phyloP scores from a whole-genome alignment of 1,284 basidiomycete species.

The Lignosus rhinocerotis region DNA sequence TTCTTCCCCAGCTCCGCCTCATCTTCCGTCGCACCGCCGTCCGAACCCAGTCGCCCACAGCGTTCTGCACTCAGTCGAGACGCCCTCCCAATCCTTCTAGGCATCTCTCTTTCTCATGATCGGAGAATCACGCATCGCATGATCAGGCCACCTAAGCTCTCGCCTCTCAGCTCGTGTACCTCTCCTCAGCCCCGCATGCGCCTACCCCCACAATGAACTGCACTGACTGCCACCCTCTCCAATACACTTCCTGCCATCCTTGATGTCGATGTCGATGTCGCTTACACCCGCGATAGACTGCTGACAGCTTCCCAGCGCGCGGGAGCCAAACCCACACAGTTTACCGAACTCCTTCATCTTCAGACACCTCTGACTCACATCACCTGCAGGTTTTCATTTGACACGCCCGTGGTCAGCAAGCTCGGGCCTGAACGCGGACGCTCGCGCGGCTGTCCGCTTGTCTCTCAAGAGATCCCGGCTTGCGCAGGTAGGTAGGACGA shows the following conservation, averaged over 20 bases:
- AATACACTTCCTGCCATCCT: not conserved
- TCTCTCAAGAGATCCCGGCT: constrained; percentile 10
- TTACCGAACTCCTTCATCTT: constrained; percentile 12
- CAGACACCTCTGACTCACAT: constrained; percentile 15
- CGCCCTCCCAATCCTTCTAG: constrained; percentile 18
- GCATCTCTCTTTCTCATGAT: constrained; percentile 25
- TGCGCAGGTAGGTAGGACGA: constrained; percentile 24
- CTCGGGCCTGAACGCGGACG: constrained; percentile 16
- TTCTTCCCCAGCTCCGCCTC: constrained; percentile 8
- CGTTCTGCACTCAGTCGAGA: constrained; percentile 7
- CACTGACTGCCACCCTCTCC: not conserved
- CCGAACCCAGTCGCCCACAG: constrained; percentile 12
- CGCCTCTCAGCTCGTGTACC: constrained; percentile 2
- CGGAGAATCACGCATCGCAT: constrained; percentile 25
- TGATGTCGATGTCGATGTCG: not conserved
- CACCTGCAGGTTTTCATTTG: constrained; percentile 25
- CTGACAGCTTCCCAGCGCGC: not conserved
- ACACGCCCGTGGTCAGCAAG: constrained; percentile 13
- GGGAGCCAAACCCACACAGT: not conserved
- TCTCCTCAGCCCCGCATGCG: constrained; percentile 8
- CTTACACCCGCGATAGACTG: not conserved
- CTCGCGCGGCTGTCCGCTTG: constrained; percentile 18
- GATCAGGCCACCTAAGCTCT: constrained; percentile 16
- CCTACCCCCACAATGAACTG: constrained; percentile 5
- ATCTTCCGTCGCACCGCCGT: constrained; percentile 10